Base-by-base conservation (phyloP, 1,284 basidiomycete species). In the Coniophora puteana region DNA sequence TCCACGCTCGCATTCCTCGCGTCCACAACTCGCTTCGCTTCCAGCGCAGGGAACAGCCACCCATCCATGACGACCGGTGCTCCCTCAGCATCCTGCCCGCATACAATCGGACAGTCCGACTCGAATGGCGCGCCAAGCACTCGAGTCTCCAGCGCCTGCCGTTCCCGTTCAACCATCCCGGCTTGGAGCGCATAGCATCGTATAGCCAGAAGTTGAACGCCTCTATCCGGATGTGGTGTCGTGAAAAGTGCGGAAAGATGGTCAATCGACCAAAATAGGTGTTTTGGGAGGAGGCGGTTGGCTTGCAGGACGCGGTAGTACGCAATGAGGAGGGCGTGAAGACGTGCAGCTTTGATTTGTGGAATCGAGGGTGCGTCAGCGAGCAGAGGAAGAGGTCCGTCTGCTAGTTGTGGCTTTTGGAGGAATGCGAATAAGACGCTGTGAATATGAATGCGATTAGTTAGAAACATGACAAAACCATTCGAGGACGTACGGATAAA, bases 281-380 rank as follows among this genome's bases (percentile, higher is more conserved):
- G 64, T 10, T 58, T 49, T 2, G 88, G 82, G 8, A 93, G 69
- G 41, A 76, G 64, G 11, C 81, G 78, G 56, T 90, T 90, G 31
- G 80, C 79, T 50, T 74, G 72, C 11, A 93, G 69, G 29, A 94
- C 73, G 27, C 92, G 83, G 54, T 87, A 88, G 56, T 92, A 89
- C 1, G 86, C 77, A 30, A 94, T 71, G 12, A 95, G 74, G 0
- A 87, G 61, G 20, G 69, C 66, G 27, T 93, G 88, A 4, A 90
- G 62, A 13, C 71, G 68, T 10, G 55, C 52, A 2, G 59, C 44
- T 25, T 78, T 69, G 33, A 76, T 44, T 4, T 56, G 47, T 10
- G 57, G 43, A 4, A 65, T 43, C 11, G 65, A 54, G 11, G 63
- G 38, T 8, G 52, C 43, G 8, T 53, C 46, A 27, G 58, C 50